phyloP scores from a whole-genome alignment of 345 rosid genomes.

The Draba incana region DNA sequence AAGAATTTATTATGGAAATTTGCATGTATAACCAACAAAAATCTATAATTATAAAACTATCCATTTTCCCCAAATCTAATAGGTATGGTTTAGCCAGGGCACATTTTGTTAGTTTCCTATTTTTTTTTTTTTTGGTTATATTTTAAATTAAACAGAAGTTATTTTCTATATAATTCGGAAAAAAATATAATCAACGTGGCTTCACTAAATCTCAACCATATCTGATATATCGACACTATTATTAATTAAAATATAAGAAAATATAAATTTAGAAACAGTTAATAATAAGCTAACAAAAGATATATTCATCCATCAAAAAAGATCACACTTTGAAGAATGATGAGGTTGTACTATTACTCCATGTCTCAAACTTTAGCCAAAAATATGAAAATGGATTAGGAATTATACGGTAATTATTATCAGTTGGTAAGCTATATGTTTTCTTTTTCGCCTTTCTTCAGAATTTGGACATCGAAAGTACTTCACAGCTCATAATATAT shows the following conservation, averaged over 20 bases:
- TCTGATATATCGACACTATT: conserved; percentile 3
- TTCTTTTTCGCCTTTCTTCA: background rate
- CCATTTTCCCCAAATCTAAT: too few relatives aligned
- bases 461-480: conserved; percentile 23
- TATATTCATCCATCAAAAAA: background rate
- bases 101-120: too few relatives aligned
- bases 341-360: conserved; percentile 2
- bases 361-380: background rate
- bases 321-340: conserved; percentile 18
- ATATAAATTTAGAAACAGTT: background rate
- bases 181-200: conserved; percentile 9
- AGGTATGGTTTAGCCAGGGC: too few relatives aligned
- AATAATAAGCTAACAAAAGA: background rate
- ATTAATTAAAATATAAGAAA: background rate
- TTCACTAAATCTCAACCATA: background rate
- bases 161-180: background rate
- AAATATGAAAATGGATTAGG: conserved; percentile 9
- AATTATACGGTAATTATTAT: conserved; percentile 2
- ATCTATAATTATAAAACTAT: too few relatives aligned
- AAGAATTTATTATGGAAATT: background rate
- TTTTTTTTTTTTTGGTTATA: too few relatives aligned
- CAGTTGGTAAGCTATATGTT: conserved; percentile 2
- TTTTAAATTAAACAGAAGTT: too few relatives aligned
- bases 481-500: conserved; percentile 17
- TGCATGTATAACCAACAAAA: too few relatives aligned